These are phyloP conservation scores for Biscogniauxia sp. DNA, from an alignment of 2,329 filamentous ascomycete genomes.

Conservation along the genomic window DNA sequence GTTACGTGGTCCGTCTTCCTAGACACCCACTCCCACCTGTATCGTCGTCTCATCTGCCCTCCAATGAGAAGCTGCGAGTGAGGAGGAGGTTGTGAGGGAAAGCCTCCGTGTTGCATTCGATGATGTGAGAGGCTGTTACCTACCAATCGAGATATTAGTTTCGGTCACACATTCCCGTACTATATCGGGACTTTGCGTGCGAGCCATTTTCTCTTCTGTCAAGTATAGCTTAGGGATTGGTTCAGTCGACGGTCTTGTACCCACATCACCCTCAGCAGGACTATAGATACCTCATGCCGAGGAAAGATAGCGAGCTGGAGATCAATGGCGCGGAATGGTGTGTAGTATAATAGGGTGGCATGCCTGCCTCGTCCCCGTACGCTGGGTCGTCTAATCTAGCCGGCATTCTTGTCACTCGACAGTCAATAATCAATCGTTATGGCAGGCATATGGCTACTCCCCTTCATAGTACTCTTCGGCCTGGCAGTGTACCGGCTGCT, in stretches of 20 bases:
- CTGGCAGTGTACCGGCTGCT: constrained; percentile 20
- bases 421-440: constrained; percentile 9
- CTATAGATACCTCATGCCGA: no score
- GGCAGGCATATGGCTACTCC: constrained; percentile 16
- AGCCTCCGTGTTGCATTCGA: not conserved
- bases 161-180: not conserved
- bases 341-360: not conserved
- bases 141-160: not conserved
- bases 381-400: constrained; percentile 1
- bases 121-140: not conserved
- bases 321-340: not conserved
- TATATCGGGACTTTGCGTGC: not conserved
- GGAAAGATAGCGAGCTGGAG: not conserved
- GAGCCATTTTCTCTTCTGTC: not conserved
- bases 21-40: not conserved
- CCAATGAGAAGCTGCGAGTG: not conserved
- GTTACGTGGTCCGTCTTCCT: not conserved
- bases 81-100: not conserved
- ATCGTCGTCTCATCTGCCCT: not conserved
- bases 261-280: not conserved
- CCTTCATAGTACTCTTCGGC: constrained; percentile 18
- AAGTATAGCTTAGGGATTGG: not conserved
- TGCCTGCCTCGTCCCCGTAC: not conserved
- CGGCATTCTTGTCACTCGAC: constrained; percentile 6
- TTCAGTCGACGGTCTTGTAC: not conserved